phyloP scores from a whole-genome alignment of 345 rosid genomes.

The Limnanthes douglasii region DNA sequence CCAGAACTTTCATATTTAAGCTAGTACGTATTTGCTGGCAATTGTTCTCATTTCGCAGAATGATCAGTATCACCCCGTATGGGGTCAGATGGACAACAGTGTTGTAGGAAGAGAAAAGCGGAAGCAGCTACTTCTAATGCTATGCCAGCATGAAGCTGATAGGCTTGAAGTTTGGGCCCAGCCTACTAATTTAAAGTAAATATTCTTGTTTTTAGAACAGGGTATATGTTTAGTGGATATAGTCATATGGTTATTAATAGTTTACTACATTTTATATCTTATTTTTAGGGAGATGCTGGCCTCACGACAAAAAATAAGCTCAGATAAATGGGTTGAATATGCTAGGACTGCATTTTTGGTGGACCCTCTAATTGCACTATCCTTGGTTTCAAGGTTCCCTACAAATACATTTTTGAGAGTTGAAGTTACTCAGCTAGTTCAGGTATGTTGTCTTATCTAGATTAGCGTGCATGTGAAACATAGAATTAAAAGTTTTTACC shows the following conservation, averaged over 20 bases:
- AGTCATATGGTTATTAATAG: background rate
- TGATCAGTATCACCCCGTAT: conserved; percentile 67
- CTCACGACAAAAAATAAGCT: conserved; percentile 49
- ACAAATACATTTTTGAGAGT: conserved; percentile 52
- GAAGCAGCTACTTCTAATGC: conserved; percentile 87
- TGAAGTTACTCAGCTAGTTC: conserved; percentile 83
- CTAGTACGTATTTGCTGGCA: conserved; percentile 10
- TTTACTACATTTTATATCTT: conserved; percentile 10
- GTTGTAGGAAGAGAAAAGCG: conserved; percentile 65
- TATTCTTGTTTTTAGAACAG: conserved; percentile 1
- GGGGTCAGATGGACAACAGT: conserved; percentile 96
- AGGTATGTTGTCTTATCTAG: conserved; percentile 30
- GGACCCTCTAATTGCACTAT: conserved; percentile 80
- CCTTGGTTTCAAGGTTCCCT: conserved; percentile 74
- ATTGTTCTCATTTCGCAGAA: no score
- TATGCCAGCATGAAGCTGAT: conserved; percentile 96
- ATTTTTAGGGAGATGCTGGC: conserved; percentile 42
- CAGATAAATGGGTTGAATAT: conserved; percentile 84
- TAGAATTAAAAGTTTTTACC: background rate
- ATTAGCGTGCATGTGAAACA: background rate
- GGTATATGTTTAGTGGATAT: background rate
- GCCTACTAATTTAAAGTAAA: conserved; percentile 79
- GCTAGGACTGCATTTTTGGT: conserved; percentile 82
- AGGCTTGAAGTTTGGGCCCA: conserved; percentile 99
- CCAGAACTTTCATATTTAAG: conserved; percentile 7